A percentile compares a stretch with the other conserved stretches of the same genome.
phyloP scores from a whole-genome alignment of 257 asterid genomes.

The Galeopsis tetrahit region DNA sequence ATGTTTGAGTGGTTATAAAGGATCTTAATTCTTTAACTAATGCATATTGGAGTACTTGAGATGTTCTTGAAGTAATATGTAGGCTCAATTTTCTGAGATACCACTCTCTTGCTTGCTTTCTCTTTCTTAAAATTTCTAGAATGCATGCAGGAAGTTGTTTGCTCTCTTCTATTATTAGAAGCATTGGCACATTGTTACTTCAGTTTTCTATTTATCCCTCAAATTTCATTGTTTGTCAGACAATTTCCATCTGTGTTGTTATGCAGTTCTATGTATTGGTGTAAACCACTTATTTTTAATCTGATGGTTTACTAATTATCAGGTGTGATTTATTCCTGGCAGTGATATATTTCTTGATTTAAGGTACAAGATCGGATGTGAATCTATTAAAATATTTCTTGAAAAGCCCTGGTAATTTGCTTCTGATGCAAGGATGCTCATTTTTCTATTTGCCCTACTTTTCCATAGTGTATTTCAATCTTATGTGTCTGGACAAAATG shows the following conservation, averaged over 20 bases:
- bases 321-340: slow-evolving; percentile 65
- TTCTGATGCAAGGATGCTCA: not conserved
- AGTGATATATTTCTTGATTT: slow-evolving; percentile 1
- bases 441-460: not conserved
- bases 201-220: not conserved
- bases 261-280: slow-evolving; percentile 20
- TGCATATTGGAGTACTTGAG: not conserved
- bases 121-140: too few relatives aligned
- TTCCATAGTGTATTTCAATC: too few relatives aligned
- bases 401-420: slow-evolving; percentile 15
- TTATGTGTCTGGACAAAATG: too few relatives aligned
- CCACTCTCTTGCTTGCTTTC: not conserved
- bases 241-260: too few relatives aligned
- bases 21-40: not conserved
- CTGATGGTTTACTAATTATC: too few relatives aligned
- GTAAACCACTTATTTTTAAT: not conserved
- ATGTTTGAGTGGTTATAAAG: not conserved
- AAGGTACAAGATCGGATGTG: not conserved
- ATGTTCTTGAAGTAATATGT: slow-evolving; percentile 7
- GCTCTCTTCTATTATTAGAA: not conserved
- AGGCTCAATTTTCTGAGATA: not conserved
- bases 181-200: not conserved
- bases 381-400: not conserved
- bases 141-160: not conserved
- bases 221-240: not conserved